Base-by-base conservation (phyloP, 1,284 basidiomycete species). In the Cronartium quercuum region DNA sequence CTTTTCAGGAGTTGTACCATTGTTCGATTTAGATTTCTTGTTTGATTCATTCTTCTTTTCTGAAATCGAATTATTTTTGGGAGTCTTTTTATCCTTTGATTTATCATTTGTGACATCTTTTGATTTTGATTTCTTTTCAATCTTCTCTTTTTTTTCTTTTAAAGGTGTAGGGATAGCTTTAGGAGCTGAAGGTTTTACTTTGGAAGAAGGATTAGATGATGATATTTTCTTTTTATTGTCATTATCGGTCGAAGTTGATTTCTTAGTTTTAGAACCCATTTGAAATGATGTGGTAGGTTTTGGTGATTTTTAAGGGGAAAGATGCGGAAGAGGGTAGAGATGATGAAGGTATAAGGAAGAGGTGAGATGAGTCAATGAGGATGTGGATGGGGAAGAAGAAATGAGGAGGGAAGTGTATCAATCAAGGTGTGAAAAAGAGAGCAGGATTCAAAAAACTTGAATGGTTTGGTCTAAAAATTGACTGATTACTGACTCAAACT, bases 101-200 rank as follows among this genome's bases (percentile, higher is more conserved):
- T 65, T 65, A 41, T 65, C 63, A 41, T 65, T 65, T 7, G 40
- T 29, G 29, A 40, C 38, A 10, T 40, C 21, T 9, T 24, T 29
- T 37, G 63, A 29, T 40, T 42, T 40, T 1, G 62, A 55, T 61
- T 62, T 70, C 61, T 70, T 70, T 3, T 70, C 42, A 21, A 21
- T n/a, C 38, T 70, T 70, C 6, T 70, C 61, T 29, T 51, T 63
- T 44, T 70, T 73, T 24, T 73, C 47, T 37, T 73, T 71, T 41
- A 64, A 40, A 1, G 34, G 44, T 29, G 69, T 38, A 15, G 69
- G 69, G 4, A 71, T 35, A 9, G 51, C 34, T 40, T 71, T 62
- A 29, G 69, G 61, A 61, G 69, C 69, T 51, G 62, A 35, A n/a
- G 62, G 63, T 34, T 65, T 65, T n/a, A 55, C n/a, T 41, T 73